phyloP scores from a whole-genome alignment of 352 stramenopile species.

The Globisporangium lucens region DNA sequence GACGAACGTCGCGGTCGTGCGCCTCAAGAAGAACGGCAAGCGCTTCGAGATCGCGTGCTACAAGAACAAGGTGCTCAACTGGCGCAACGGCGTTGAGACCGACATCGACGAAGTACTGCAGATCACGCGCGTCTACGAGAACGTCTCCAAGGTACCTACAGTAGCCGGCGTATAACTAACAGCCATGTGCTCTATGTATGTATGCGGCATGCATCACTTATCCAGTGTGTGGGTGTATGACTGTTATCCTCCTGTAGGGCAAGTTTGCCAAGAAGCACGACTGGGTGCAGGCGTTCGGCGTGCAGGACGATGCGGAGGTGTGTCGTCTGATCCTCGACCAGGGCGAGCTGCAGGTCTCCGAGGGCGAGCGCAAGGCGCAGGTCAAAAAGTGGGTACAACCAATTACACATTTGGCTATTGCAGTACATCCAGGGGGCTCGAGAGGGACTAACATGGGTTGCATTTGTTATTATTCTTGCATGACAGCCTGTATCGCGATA shows the following conservation, averaged over 20 bases:
- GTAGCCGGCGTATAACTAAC: not conserved
- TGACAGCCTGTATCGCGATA: conserved; percentile 90
- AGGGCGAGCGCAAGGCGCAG: conserved; percentile 93
- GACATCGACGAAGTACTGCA: conserved; percentile 98
- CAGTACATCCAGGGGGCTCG: no score
- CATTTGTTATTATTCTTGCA: not conserved
- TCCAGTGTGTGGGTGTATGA: not conserved
- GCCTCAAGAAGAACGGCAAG: conserved; percentile 93
- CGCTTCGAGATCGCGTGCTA: conserved; percentile 99
- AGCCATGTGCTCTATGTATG: not conserved
- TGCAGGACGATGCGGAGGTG: conserved; percentile 89
- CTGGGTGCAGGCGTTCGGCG: conserved; percentile 92
- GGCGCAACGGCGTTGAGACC: conserved; percentile 96
- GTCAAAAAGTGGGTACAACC: conserved; percentile 73
- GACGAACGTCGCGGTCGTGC: conserved; percentile 97
- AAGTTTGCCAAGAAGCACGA: conserved; percentile 95
- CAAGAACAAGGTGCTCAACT: conserved; percentile 99
- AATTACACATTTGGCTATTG: not conserved
- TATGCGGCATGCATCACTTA: not conserved
- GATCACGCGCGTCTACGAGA: conserved; percentile 96
- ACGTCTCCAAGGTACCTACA: conserved; percentile 90
- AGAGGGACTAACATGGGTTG: not conserved
- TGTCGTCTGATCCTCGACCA: conserved; percentile 95
- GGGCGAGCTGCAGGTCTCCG: conserved; percentile 96
- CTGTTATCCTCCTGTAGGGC: conserved; percentile 44